Conservation (phyloP, 768 basidiomycete genomes). For the Suillus alpinus region DNA sequence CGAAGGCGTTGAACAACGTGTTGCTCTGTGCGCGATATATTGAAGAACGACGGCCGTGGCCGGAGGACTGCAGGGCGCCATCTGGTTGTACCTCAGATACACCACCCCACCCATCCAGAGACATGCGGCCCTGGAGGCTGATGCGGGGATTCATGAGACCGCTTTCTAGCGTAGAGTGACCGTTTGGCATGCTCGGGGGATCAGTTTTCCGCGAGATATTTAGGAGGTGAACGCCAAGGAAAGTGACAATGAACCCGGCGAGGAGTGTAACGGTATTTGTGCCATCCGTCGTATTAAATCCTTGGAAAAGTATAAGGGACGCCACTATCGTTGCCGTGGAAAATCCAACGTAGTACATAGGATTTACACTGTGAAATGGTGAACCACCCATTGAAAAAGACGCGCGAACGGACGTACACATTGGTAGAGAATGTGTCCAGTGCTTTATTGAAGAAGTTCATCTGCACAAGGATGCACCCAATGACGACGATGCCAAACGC, state of each 20-base stretch:
- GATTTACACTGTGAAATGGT: slow-evolving; percentile 70
- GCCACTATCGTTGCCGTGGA: slow-evolving; percentile 91
- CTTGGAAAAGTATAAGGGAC: slow-evolving; percentile 95
- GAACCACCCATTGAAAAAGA: background rate
- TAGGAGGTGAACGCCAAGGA: slow-evolving; percentile 94
- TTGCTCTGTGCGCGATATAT: slow-evolving; percentile 63
- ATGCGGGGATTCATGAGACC: slow-evolving; percentile 76
- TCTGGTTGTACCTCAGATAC: slow-evolving; percentile 30
- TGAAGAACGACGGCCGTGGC: slow-evolving; percentile 65
- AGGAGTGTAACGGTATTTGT: slow-evolving; percentile 85
- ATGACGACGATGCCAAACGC: slow-evolving; percentile 83
- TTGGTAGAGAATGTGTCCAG: slow-evolving; percentile 96
- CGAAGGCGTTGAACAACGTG: slow-evolving; percentile 77
- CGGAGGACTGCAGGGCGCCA: slow-evolving; percentile 25
- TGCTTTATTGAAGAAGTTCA: slow-evolving; percentile 99
- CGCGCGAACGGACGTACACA: slow-evolving; percentile 58
- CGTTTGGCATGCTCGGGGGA: slow-evolving; percentile 37
- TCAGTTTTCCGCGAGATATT: slow-evolving; percentile 70
- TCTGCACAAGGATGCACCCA: slow-evolving; percentile 85
- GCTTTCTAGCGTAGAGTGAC: slow-evolving; percentile 57
- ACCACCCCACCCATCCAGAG: slow-evolving; percentile 71
- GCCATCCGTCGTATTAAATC: slow-evolving; percentile 86
- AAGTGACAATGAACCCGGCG: slow-evolving; percentile 88
- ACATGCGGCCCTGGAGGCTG: slow-evolving; percentile 77
- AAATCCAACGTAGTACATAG: slow-evolving; percentile 97